Evolutionary conservation across 2,329 filamentous ascomycete genomes (phyloP).

Genomic region (Ilyonectria mors-panacis): DNA sequence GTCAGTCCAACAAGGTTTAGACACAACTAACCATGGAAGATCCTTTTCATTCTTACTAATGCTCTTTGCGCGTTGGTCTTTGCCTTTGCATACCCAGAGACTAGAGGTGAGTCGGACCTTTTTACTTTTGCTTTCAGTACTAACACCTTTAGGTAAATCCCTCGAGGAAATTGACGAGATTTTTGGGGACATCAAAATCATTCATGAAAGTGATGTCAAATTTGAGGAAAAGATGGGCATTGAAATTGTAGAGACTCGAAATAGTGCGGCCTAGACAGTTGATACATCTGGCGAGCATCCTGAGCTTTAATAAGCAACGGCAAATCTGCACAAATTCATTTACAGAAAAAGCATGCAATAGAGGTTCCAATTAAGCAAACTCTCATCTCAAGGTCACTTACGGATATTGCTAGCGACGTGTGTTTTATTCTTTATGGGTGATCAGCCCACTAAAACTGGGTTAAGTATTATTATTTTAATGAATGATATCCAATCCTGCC

Average conservation of each 20-base stretch:
- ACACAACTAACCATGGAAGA: constrained; percentile 40
- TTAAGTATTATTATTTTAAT: background rate
- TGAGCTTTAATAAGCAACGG: too few species aligned
- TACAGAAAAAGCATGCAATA: too few species aligned
- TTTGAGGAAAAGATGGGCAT: constrained; percentile 38
- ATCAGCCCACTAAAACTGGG: background rate
- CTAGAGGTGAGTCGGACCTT: constrained; percentile 48
- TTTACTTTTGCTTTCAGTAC: rapidly evolving
- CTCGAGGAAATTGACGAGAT: constrained; percentile 58
- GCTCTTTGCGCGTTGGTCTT: constrained; percentile 55
- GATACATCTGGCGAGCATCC: too few species aligned
- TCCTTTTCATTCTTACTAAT: constrained; percentile 57
- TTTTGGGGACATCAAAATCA: constrained; percentile 55
- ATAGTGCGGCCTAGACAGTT: constrained; percentile 4
- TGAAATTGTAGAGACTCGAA: constrained; percentile 27
- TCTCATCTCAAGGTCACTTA: too few species aligned
- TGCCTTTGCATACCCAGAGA: constrained; percentile 55
- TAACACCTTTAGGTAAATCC: constrained; percentile 54
- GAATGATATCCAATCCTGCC: background rate
- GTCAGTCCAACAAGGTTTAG: rapidly evolving
- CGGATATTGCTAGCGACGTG: background rate
- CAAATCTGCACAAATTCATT: too few species aligned
- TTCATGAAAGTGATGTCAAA: constrained; percentile 42
- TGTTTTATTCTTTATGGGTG: background rate
- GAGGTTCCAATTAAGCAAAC: too few species aligned